Base-by-base conservation (phyloP, 2,329 filamentous ascomycete genomes). In the Trichoderma breve region DNA sequence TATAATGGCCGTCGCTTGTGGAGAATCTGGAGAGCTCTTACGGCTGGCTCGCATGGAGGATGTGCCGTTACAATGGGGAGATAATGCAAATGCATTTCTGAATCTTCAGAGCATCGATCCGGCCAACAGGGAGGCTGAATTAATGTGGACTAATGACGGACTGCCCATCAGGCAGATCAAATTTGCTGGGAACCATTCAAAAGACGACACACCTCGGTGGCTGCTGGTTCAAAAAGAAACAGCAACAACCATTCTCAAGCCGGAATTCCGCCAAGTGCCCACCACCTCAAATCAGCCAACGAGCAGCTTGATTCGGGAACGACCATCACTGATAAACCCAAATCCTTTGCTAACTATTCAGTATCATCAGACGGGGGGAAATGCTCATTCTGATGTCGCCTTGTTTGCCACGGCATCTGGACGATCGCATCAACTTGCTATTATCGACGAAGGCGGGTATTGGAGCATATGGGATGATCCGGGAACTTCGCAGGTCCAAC, bases 401-500 rank as follows among this genome's bases (percentile, higher is more conserved):
- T 92, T 94, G 78, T 91, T 90, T 74, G 88, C 91, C 0, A 80
- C 80, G 4, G 77, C 77, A 6, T 74, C 73, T 21, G 77, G 81
- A 72, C 74, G 87, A 82, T 78, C 88, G 84, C 86, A 88, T 1
- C 90, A 92, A 75, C 81, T 94, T 67, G 90, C 86, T 18, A 83
- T 94, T 30, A 83, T 94, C 21, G 91, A 94, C 76, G 84, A 88
- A 66, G 82, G 82, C 39, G 92, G 91, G 1, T 84, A 83, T 71
- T 95, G 92, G 92, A 89, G 84, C 57, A 79, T 93, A 4, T 93
- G 91, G 89, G 85, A 92, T 73, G 81, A 92, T 28, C 74, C 76
- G 14, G 83, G 81, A 69, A 83, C 77, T 73, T 77, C 79, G 72
- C 74, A 80, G 21, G 77, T 79, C 28, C 12, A 77, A 79, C 26